Base-by-base conservation (phyloP, 441 rosid species). In the Pelargonium citronellum region DNA sequence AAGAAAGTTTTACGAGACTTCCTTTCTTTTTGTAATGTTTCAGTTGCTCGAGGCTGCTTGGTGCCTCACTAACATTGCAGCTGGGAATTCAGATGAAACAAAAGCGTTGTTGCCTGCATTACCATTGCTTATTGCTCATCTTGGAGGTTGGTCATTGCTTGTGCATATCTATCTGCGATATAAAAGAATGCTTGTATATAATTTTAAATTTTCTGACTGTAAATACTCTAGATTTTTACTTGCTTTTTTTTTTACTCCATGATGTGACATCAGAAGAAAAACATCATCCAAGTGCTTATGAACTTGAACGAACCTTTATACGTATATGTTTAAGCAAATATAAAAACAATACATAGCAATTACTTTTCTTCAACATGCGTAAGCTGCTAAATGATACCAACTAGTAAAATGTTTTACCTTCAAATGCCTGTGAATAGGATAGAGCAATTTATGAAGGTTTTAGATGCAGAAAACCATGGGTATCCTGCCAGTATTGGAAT, bases 41-140 rank as follows among this genome's bases (percentile, higher is more conserved):
- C 90, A 95, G 97, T 88, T 95, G 80, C 92, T 95, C 71, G 97
- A 91, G 87, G 87, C 96, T 69, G 96, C 97, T 67, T 89, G 97
- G 97, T 89, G 99, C 79, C 96, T 95, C 60, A 95, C 97, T 73
- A 95, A 95, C 73, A 95, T 95, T 3, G 99, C 99, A 19, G 96
- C 97, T 27, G 99, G 97, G 79, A 84, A 85, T 78, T 88, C 89
- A 22, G 99, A 91, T 69, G 97, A 95, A 85, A 89, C 97, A 57
- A 91, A 87, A 75, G 86, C 97, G 71, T 73, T 95, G 65, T 70
- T 87, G 75, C 95, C 97, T 78, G 90, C 95, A n/a, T 76, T 95
- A 74, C 97, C 97, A 0, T 79, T 95, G 88, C 96, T 95, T 53
- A 81, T 91, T 85, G 91, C 95, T 78, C 96, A 90, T 79, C 81